Evolutionary conservation across 2,329 filamentous ascomycete genomes (phyloP), one percentile per base, ranked within the genome.

Genomic region (Ceratocystis diversiconidia): DNA sequence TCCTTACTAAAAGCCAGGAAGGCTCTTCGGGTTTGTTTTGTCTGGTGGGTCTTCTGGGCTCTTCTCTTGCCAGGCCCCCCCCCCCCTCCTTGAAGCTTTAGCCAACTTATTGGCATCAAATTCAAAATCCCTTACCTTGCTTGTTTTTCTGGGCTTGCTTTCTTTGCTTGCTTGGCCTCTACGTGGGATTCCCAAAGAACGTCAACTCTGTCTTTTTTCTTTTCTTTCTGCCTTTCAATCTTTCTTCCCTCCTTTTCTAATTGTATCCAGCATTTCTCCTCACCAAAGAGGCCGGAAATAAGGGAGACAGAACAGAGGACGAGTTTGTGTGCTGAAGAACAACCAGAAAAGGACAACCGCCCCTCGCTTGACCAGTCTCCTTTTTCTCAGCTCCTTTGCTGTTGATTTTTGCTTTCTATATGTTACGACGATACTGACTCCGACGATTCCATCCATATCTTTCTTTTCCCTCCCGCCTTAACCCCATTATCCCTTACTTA

Each of bases 381-480:
- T 62, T 63, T 63, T 63, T 63, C 48, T 60, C 32, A 57, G 52
- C 46, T 50, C 46, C 46, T 50, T 25, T 50, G 46, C 46, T 32
- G n/a, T 3, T 22, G 5, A 22, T 62, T 62, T 63, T 55, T 63
- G 43, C 60, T 63, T 50, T 59, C 61, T 62, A 62, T 70, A 57
- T 69, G 67, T 67, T 65, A 57, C 52, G 52, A 57, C 52, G 52
- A 57, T 28, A 30, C 52, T 57, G 52, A 57, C 30, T 57, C 52
- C 52, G 25, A 57, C 52, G 52, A 57, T 57, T 57, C 52, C 25
- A 57, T 32, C 30, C 52, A 17, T 57, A 32, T 28, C 52, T 62
- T 63, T 65, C n/a, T 46, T 62, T 63, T 65, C 55, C 28, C 57
- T 67, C 57, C 36, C 55, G 22, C 30, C n/a, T 62, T 43, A 30